Evolutionary conservation across 176 grass and related monocot species (phyloP), one percentile per base, ranked within the genome.

Genomic region (Carex parvula): DNA sequence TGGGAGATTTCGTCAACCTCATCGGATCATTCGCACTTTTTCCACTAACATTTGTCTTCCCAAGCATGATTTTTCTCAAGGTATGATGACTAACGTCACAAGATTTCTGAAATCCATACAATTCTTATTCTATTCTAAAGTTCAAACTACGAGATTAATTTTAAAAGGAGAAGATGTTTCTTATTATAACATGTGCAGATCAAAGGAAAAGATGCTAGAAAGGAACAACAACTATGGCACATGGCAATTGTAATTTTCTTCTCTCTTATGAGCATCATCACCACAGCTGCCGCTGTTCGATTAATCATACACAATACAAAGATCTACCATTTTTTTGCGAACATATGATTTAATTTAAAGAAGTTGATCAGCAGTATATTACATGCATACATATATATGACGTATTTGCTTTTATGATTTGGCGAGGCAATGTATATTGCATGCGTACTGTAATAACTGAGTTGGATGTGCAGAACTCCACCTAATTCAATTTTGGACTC

Each of bases 1-100:
- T 97, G 91, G 94, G 94, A 18, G 91, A 97, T 86, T 92, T 97
- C 59, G 94, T 97, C 50, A 97, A 94, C 88, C 90, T 97, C 61
- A 84, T 97, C 42, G 91, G 94, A 48, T 94, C 90, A 9, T 97
- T 97, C 88, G 86, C 91, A 18, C 90, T 97, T 70, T 91, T 94
- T 77, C 91, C 94, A 3, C 90, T 94, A 13, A 97, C 94, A 30
- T 97, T 97, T 85, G 66, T 89, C 4, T 97, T 97, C 88, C 91
- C 94, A 24, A 94, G 91, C 91, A 92, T 97, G 94, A 17, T 84
- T 72, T 26, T 94, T 60, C 77, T 97, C 55, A 97, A 97, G 94
- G 94, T 88, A 86, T 18, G 65, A 16, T 13, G 1, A 11, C 4
- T 42, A 29, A 26, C n/a, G n/a, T n/a, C 15, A 48, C 2, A 48